Evolutionary conservation across 352 stramenopile genomes (phyloP).

Genomic region (Phytophthora fragariae): DNA sequence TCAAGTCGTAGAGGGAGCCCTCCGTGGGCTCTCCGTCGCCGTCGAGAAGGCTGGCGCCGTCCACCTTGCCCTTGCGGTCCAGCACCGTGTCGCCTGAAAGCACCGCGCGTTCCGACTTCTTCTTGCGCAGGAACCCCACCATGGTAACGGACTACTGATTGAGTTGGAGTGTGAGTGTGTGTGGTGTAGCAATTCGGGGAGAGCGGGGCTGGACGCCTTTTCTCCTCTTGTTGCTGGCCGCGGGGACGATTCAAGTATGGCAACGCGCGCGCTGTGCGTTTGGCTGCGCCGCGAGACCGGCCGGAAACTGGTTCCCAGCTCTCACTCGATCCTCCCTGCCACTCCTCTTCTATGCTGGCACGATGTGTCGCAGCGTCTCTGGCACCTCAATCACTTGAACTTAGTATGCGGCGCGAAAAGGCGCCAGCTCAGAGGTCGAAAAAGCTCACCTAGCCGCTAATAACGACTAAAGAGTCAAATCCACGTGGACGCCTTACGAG

Average conservation of each 20-base stretch:
- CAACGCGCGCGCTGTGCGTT: background rate
- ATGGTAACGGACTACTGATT: slow-evolving; percentile 36
- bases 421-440: slow-evolving; percentile 29
- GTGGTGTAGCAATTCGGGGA: slow-evolving; percentile 17
- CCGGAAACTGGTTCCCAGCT: slow-evolving; percentile 39
- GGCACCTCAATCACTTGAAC: slow-evolving; percentile 21
- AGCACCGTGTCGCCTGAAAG: slow-evolving; percentile 78
- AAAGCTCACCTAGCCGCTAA: background rate
- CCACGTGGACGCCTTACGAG: slow-evolving; percentile 39
- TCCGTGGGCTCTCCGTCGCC: slow-evolving; percentile 82
- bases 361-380: slow-evolving; percentile 44
- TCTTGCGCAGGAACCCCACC: slow-evolving; percentile 89
- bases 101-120: slow-evolving; percentile 78
- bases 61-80: slow-evolving; percentile 86
- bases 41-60: slow-evolving; percentile 84
- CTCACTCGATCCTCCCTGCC: slow-evolving; percentile 33
- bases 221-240: slow-evolving; percentile 11
- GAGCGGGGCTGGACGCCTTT: background rate
- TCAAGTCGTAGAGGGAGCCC: slow-evolving; percentile 73
- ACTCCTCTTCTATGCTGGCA: slow-evolving; percentile 37
- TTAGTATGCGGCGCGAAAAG: slow-evolving; percentile 35
- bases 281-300: slow-evolving; percentile 19
- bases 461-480: slow-evolving; percentile 34
- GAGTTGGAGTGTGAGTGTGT: slow-evolving; percentile 8
- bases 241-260: slow-evolving; percentile 48